Evolutionary conservation across 495 filamentous ascomycete species (phyloP), one percentile per base, ranked within the genome.

Genomic region (Ramalina intermedia): DNA sequence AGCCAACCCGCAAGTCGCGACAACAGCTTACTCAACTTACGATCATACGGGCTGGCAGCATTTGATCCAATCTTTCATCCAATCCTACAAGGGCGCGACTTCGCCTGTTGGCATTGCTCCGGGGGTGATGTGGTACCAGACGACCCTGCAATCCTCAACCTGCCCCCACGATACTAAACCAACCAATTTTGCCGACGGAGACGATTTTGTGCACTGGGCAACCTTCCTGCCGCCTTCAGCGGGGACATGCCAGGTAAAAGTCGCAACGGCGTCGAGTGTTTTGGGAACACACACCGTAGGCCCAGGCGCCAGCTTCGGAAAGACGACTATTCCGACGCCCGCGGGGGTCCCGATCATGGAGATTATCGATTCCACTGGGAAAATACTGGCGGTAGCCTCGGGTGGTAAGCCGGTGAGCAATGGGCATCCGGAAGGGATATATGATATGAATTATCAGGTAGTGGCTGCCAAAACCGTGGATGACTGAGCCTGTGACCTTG

Each of bases 21-120:
- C 58, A 8, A 55, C 49, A 23, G 49, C 49, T 36, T 68, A 69
- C 40, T 51, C 56, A 11, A 27, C 48, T 29, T 58, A 45, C 36
- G 43, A 53, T 37, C 67, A 70, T 53, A 56, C 53, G 4, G 67
- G 54, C 23, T 63, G 61, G 64, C 55, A 63, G 33, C 56, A 47
- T 1, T 41, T 64, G 7, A 53, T 70, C 11, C 46, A 57, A 1
- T 47, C 62, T 0, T 69, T 69, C 50, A 65, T 67, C 43, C 37
- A 51, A 1, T 64, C 66, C 0, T 69, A 49, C 43, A 69, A 67
- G 41, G 50, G 49, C n/a, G 53, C 42, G 13, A 42, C 40, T 14
- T 45, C 50, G 4, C 51, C 53, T 16, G 29, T 53, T 4, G 39
- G 37, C 6, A 37, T 24, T 8, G 33, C 14, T 3, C 29, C 17